phyloP scores from a whole-genome alignment of 23 red algal species.

The Gracilaria gracilis region DNA sequence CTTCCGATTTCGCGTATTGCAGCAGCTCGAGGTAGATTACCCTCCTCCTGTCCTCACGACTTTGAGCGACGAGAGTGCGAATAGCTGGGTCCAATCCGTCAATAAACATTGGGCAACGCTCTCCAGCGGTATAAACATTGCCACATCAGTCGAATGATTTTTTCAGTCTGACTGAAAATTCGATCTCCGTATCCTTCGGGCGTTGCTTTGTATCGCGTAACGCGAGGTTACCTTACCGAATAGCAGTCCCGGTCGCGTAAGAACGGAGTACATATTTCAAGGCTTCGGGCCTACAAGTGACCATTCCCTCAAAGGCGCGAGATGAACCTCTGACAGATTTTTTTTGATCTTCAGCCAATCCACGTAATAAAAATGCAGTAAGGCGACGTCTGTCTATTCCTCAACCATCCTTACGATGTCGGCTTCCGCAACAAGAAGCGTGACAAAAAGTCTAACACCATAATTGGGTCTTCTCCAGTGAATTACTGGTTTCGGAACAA shows the following conservation, averaged over 20 bases:
- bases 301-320: background rate
- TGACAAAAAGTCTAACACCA: too few relatives aligned
- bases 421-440: too few relatives aligned
- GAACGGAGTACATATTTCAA: background rate
- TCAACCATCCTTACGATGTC: too few relatives aligned
- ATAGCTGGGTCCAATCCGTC: background rate
- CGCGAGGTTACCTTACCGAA: background rate
- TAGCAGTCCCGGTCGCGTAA: background rate
- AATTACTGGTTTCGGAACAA: too few relatives aligned
- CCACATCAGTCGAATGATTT: background rate
- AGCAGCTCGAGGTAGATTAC: background rate
- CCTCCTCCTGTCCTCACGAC: background rate
- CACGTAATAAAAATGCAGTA: too few relatives aligned
- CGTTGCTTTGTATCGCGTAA: slow-evolving; percentile 1
- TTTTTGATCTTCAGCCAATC: background rate
- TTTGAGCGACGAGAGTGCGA: background rate
- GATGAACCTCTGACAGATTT: background rate
- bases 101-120: background rate
- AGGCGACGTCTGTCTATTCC: too few relatives aligned
- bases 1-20: background rate
- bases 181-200: background rate
- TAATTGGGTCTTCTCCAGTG: too few relatives aligned
- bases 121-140: background rate
- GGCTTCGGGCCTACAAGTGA: background rate
- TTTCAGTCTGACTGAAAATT: background rate